Conservation (phyloP, 1,284 basidiomycete genomes). For the Rhodotorula glutinis region DNA sequence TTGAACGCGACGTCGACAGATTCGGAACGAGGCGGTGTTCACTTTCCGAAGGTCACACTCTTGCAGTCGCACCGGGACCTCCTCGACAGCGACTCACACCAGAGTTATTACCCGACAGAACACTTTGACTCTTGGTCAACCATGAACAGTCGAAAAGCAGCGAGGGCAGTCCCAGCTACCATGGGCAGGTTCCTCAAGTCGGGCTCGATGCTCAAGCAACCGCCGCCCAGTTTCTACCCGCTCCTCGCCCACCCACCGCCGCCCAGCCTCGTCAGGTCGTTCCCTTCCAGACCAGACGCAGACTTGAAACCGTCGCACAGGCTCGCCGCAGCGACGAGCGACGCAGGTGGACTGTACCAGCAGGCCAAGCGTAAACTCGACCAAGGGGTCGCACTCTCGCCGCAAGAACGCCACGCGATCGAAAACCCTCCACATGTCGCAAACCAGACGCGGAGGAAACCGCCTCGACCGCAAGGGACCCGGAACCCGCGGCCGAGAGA, state of each 20-base stretch:
- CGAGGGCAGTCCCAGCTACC: conserved; percentile 54
- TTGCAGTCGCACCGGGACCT: no score
- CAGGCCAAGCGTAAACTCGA: conserved; percentile 38
- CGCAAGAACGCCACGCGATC: conserved; percentile 36
- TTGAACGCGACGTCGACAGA: no score
- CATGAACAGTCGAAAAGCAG: conserved; percentile 35
- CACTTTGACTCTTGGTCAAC: no score
- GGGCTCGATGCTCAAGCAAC: conserved; percentile 62
- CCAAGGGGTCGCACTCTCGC: conserved; percentile 13
- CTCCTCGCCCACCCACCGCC: conserved; percentile 84
- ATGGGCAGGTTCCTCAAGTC: conserved; percentile 73
- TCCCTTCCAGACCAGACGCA: conserved; percentile 57
- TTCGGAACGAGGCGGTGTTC: background rate
- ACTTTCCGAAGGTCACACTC: no score
- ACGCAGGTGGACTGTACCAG: conserved; percentile 52
- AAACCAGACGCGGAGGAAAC: conserved; percentile 38
- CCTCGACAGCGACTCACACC: no score
- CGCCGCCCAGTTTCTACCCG: conserved; percentile 82
- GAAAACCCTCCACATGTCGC: conserved; percentile 35
- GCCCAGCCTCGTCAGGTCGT: conserved; percentile 69
- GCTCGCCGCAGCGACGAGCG: no score
- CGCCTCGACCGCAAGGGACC: conserved; percentile 31
- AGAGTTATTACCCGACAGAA: no score
- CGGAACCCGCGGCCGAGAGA: conserved; percentile 59
- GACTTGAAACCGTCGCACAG: conserved; percentile 43